Percentiles rank a stretch among this genome's conserved stretches.
These are phyloP conservation scores for Arthonia radiata DNA, from an alignment of 495 filamentous ascomycete genomes.

Conservation along the genomic window DNA sequence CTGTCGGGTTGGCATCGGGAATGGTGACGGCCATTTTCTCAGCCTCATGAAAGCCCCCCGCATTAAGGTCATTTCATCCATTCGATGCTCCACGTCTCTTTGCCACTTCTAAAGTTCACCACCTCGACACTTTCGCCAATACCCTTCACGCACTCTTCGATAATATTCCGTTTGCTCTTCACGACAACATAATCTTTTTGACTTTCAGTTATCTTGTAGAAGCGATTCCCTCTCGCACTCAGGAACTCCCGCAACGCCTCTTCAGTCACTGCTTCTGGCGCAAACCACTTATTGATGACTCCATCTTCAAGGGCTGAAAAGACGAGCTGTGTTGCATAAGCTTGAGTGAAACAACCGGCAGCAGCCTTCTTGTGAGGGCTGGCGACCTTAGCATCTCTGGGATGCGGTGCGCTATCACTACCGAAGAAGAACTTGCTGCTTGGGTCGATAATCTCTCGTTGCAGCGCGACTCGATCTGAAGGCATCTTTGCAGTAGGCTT, in stretches of 20 bases:
- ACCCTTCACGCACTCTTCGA: slow-evolving; percentile 23
- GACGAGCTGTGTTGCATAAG: slow-evolving; percentile 54
- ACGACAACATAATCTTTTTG: slow-evolving; percentile 31
- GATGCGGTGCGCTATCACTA: slow-evolving; percentile 37
- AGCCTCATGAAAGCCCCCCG: too few relatives aligned
- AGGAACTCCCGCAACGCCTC: slow-evolving; percentile 53
- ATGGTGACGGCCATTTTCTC: too few relatives aligned
- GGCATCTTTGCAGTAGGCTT: slow-evolving; percentile 53
- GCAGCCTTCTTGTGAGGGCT: slow-evolving; percentile 32
- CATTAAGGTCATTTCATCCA: too few relatives aligned
- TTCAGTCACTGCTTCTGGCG: slow-evolving; percentile 39
- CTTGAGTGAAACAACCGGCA: slow-evolving; percentile 77
- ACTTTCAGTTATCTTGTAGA: slow-evolving; percentile 32
- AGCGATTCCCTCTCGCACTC: slow-evolving; percentile 42
- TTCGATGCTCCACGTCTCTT: slow-evolving; percentile 46
- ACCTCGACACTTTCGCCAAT: slow-evolving; percentile 28
- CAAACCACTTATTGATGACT: slow-evolving; percentile 36
- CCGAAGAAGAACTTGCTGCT: slow-evolving; percentile 64
- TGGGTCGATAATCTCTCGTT: slow-evolving; percentile 39
- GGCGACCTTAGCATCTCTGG: slow-evolving; percentile 42
- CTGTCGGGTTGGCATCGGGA: too few relatives aligned
- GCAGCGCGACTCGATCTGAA: slow-evolving; percentile 47
- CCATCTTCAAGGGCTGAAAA: slow-evolving; percentile 49
- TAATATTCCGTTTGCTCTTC: slow-evolving; percentile 32
- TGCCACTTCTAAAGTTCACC: slow-evolving; percentile 42